phyloP scores from a whole-genome alignment of 2,329 filamentous ascomycete species.

The Cercospora berteroae region DNA sequence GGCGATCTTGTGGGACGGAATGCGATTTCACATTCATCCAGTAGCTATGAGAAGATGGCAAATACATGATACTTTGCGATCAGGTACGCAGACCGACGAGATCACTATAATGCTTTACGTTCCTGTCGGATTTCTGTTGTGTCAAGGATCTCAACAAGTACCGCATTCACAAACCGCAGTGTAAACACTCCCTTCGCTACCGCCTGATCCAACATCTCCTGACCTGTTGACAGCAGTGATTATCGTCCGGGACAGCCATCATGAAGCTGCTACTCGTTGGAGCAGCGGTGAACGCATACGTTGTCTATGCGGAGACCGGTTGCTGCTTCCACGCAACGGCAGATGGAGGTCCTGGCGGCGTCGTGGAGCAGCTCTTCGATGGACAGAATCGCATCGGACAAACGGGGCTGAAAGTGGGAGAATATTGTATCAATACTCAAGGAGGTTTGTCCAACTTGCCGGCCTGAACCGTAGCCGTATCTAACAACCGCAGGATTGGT shows the following conservation, averaged over 20 bases:
- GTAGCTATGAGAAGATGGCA: background rate
- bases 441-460: conserved; percentile 37
- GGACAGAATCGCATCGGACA: conserved; percentile 62
- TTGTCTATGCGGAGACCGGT: background rate
- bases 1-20: background rate
- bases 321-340: conserved; percentile 56
- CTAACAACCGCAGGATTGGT: conserved; percentile 43
- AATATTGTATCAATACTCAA: conserved; percentile 56
- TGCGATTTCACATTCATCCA: background rate
- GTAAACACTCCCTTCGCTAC: background rate
- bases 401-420: conserved; percentile 38
- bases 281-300: background rate
- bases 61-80: background rate
- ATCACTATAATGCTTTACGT: background rate
- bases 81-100: background rate
- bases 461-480: background rate
- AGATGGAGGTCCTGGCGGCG: conserved; percentile 42
- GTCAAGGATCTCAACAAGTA: background rate
- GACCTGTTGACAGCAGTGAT: background rate
- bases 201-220: background rate
- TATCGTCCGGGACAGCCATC: background rate
- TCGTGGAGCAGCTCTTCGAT: conserved; percentile 59
- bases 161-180: background rate
- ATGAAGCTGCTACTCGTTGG: background rate
- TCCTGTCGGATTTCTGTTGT: background rate